Base-by-base conservation (phyloP, 768 basidiomycete genomes). In the Pholiota conissans region DNA sequence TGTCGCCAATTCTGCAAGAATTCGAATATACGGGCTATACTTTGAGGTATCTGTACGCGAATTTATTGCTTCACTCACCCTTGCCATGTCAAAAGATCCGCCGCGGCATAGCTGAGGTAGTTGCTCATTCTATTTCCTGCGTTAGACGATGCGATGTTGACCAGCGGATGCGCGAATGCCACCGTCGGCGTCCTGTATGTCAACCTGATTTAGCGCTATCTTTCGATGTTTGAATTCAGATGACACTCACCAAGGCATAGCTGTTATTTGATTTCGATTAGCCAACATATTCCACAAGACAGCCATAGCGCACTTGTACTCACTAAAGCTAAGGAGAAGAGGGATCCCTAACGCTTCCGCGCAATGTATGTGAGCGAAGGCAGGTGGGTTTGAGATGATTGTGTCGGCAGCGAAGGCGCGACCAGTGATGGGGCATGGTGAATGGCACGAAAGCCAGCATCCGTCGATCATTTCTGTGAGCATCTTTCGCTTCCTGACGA, bases 311-410 rank as follows among this genome's bases (percentile, higher is more conserved):
- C n/a, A n/a, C n/a, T n/a, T n/a, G n/a, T n/a, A 74, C 81, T 58
- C 55, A 85, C 83, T 86, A 66, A 87, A 86, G 49, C 78, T 80
- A 61, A 85, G 66, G 37, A 81, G 72, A 8, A 86, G 67, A 2
- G 84, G 84, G 24, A 86, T 74, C 1, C 85, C 85, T 3, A 86
- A 67, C 7, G 84, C 84, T 64, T 88, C 85, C 1, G 85, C 85
- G 50, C 85, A 82, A 58, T 87, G 85, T 3, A 86, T 68, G 69
- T 87, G 85, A 0, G 82, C 85, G 59, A 88, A 88, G 4, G 83
- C 76, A 0, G 86, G 86, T 16, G 86, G 86, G 65, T 88, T 88
- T 29, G 81, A 81, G 47, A 88, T 85, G 45, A 88, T 84, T 0
- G 85, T 84, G 62, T 88, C 85, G 1, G 82, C 84, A 1, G 76